Conservation (phyloP, 2,329 filamentous ascomycete species). For the Exophiala bonariae region DNA sequence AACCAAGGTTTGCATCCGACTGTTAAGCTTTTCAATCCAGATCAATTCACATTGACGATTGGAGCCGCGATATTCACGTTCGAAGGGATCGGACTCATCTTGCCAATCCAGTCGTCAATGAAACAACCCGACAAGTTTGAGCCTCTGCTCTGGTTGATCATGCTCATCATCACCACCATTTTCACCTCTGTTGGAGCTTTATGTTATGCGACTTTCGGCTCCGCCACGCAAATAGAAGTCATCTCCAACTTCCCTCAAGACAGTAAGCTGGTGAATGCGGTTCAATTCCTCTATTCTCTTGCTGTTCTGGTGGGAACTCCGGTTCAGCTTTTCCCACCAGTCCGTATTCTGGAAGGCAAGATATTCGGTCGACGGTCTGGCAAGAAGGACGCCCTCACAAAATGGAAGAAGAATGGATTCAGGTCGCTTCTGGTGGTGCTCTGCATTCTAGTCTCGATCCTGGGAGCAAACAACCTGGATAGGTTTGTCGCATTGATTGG, state of each 20-base stretch:
- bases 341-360: slow-evolving; percentile 68
- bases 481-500: slow-evolving; percentile 75
- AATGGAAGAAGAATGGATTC: slow-evolving; percentile 76
- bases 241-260: slow-evolving; percentile 74
- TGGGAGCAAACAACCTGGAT: slow-evolving; percentile 69
- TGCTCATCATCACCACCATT: slow-evolving; percentile 71
- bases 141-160: slow-evolving; percentile 65
- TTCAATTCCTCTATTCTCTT: slow-evolving; percentile 72
- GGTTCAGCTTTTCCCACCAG: slow-evolving; percentile 72
- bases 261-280: slow-evolving; percentile 70
- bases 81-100: slow-evolving; percentile 73
- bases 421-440: slow-evolving; percentile 57
- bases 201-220: slow-evolving; percentile 73
- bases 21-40: slow-evolving; percentile 69
- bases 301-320: slow-evolving; percentile 73
- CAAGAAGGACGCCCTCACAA: slow-evolving; percentile 63
- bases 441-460: slow-evolving; percentile 62
- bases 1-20: slow-evolving; percentile 58
- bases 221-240: slow-evolving; percentile 68
- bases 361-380: slow-evolving; percentile 69
- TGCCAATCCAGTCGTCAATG: slow-evolving; percentile 77
- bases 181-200: slow-evolving; percentile 72
- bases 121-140: slow-evolving; percentile 67
- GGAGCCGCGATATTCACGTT: slow-evolving; percentile 77
- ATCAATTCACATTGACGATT: slow-evolving; percentile 68